A percentile compares a stretch with the other conserved stretches of the same genome.
Conservation (phyloP, 306 rosid species). For the Lablab purpureus region DNA sequence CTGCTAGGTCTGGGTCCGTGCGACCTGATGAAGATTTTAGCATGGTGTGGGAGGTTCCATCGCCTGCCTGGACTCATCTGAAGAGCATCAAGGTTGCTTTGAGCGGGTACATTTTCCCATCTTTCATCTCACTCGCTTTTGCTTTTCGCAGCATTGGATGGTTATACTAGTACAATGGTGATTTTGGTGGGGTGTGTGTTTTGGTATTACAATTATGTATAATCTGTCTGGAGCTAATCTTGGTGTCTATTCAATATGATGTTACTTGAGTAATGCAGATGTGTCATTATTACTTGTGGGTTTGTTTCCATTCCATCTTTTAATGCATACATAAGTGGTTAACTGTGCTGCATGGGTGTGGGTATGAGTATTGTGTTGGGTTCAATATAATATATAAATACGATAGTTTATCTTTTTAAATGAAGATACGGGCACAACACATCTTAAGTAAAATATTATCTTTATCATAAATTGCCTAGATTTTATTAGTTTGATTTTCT, state of each 20-base stretch:
- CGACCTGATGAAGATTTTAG: slow-evolving; percentile 96
- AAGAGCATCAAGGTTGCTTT: slow-evolving; percentile 90
- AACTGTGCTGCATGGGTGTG: not conserved
- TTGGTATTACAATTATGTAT: slow-evolving; percentile 10
- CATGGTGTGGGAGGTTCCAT: slow-evolving; percentile 99
- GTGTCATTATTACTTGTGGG: slow-evolving; percentile 21
- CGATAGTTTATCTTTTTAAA: not conserved
- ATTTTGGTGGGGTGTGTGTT: not conserved
- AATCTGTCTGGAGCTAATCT: slow-evolving; percentile 1
- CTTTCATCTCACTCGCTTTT: slow-evolving; percentile 33
- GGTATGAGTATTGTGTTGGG: not conserved
- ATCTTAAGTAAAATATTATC: not conserved
- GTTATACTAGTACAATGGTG: slow-evolving; percentile 19
- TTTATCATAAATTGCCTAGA: not conserved
- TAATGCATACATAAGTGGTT: slow-evolving; percentile 25
- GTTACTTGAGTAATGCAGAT: slow-evolving; percentile 34
- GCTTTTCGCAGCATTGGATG: slow-evolving; percentile 40
- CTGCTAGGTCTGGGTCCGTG: slow-evolving; percentile 97
- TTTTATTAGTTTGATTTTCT: not conserved
- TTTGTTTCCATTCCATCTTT: slow-evolving; percentile 23
- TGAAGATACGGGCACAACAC: not conserved
- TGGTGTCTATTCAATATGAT: slow-evolving; percentile 28
- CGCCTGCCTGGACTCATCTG: slow-evolving; percentile 96
- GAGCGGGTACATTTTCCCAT: slow-evolving; percentile 67
- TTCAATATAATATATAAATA: not conserved